Percentiles rank a stretch among this genome's conserved stretches.
Conservation (phyloP, 768 basidiomycete species). For the Auricularia sp. region DNA sequence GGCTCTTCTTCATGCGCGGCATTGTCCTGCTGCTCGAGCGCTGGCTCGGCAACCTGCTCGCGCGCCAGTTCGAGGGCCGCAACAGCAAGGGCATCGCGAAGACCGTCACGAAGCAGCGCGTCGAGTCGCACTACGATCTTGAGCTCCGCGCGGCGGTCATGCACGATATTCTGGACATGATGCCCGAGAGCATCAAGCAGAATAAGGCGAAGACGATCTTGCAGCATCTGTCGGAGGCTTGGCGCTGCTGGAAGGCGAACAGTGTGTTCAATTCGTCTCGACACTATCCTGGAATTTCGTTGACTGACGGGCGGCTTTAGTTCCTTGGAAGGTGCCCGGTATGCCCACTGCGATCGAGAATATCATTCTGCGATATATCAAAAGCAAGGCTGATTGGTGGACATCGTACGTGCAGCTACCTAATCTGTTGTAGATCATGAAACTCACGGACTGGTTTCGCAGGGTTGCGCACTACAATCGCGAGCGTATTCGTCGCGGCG, state of each 20-base stretch:
- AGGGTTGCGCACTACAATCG: constrained; percentile 96
- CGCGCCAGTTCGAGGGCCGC: constrained; percentile 95
- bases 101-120: constrained; percentile 98
- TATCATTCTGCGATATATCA: constrained; percentile 97
- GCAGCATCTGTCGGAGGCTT: constrained; percentile 95
- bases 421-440: not conserved
- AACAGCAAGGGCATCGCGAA: constrained; percentile 95
- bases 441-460: constrained; percentile 1
- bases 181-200: constrained; percentile 98
- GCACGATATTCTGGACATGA: constrained; percentile 99
- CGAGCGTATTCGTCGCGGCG: constrained; percentile 92
- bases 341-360: constrained; percentile 99
- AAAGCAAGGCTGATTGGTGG: constrained; percentile 99
- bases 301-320: constrained; percentile 23
- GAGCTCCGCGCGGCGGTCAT: constrained; percentile 97
- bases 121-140: constrained; percentile 96
- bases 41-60: constrained; percentile 96
- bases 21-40: constrained; percentile 95
- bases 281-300: not conserved
- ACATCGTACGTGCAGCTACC: constrained; percentile 48
- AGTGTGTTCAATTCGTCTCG: constrained; percentile 32
- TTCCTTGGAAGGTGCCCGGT: constrained; percentile 99
- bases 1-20: constrained; percentile 99
- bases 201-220: constrained; percentile 99
- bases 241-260: constrained; percentile 96